Evolutionary conservation across 1,139 yeast species (phyloP), one percentile per base, ranked within the genome.

Genomic region (Lodderomyces orthopsilosis): DNA sequence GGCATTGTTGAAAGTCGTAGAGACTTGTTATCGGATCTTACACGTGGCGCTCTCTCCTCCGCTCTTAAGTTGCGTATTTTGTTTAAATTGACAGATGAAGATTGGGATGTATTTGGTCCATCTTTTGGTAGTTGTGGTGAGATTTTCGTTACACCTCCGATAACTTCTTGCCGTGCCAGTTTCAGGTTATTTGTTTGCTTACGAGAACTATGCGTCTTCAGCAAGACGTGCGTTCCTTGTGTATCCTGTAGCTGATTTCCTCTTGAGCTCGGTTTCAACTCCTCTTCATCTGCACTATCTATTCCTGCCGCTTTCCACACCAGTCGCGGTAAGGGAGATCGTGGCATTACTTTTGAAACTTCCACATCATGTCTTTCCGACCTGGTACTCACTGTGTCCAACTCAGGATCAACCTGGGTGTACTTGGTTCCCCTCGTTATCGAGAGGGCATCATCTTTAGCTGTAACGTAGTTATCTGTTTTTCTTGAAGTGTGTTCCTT

Each of bases 11-110:
- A 56, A 13, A 68, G 57, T 34, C 72, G 53, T 13, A 68, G 51
- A 3, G 64, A 53, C 40, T 62, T 65, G 44, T 56, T 57, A 43
- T 68, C 71, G 0, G 71, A 61, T 3, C 63, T 63, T 2, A 68
- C 71, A 18, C 60, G 47, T 3, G 68, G 63, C 1, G 54, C 43
- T 10, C 44, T 46, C n/a, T 24, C 40, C 10, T 41, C 23, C 14
- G 12, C 3, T 17, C 34, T 21, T 19, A 36, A 21, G 6, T 38
- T 18, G 8, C 28, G 41, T 9, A 30, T 6, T 19, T 38, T 38
- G 19, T 38, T 12, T 10, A 35, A 8, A 12, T 26, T 34, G 4
- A 17, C 14, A 5, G 37, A 12, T 12, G 28, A 7, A 10, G 22
- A 9, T 14, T 6, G 37, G 8, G 33, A 6, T n/a, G 26, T 6